A percentile compares a stretch with the other conserved stretches of the same genome.
phyloP scores from a whole-genome alignment of 352 stramenopile species.

The Globisporangium polare region DNA sequence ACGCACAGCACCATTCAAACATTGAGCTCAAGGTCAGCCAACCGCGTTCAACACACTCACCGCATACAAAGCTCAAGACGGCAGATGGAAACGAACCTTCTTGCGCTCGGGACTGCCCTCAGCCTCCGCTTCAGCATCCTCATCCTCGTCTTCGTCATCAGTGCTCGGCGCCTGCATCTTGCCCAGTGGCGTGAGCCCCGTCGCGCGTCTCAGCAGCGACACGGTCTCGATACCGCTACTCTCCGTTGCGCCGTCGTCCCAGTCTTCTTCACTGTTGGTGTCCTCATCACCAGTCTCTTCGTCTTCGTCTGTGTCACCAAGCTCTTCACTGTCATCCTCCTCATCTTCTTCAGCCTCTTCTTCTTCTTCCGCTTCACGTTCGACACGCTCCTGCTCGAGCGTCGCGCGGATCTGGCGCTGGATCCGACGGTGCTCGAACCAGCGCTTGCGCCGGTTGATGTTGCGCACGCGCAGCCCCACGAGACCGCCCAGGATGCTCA shows the following conservation, averaged over 20 bases:
- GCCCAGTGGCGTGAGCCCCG: not conserved
- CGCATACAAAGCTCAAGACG: not conserved
- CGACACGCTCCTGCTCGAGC: conserved; percentile 19
- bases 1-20: not conserved
- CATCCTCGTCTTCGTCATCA: conserved; percentile 10
- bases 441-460: conserved; percentile 43
- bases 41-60: not conserved
- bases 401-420: conserved; percentile 27
- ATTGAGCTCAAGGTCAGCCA: not conserved
- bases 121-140: not conserved
- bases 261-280: conserved; percentile 20
- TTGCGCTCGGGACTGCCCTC: not conserved
- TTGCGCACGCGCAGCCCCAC: conserved; percentile 45
- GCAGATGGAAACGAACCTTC: not conserved
- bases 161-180: conserved; percentile 6
- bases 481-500: conserved; percentile 42
- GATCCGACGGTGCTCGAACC: conserved; percentile 36
- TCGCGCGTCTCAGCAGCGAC: conserved; percentile 12
- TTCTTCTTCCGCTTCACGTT: conserved; percentile 15
- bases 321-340: conserved; percentile 10
- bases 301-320: not conserved
- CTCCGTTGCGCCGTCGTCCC: conserved; percentile 18
- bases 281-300: not conserved
- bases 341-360: conserved; percentile 5
- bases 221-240: conserved; percentile 19